phyloP scores from a whole-genome alignment of 2,329 filamentous ascomycete species.

The Cladosporium velox region DNA sequence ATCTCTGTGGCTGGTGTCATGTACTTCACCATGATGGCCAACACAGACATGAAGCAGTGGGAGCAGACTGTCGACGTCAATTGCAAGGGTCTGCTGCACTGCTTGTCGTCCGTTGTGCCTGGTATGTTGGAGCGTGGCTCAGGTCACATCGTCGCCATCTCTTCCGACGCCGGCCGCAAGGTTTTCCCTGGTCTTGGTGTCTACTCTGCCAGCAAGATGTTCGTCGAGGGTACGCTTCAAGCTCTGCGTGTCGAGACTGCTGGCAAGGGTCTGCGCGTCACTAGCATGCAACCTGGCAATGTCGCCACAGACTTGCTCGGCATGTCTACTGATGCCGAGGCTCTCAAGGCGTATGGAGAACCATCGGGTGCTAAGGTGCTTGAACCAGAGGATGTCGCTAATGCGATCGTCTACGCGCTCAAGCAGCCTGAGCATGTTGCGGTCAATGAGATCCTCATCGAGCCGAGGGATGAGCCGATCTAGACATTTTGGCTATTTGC shows the following conservation, averaged over 20 bases:
- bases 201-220: conserved; percentile 83
- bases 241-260: conserved; percentile 73
- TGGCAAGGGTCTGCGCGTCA: conserved; percentile 71
- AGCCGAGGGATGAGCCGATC: conserved; percentile 75
- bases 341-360: conserved; percentile 76
- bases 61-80: conserved; percentile 82
- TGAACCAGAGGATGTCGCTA: conserved; percentile 71
- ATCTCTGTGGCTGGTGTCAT: conserved; percentile 80
- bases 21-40: conserved; percentile 88
- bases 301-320: conserved; percentile 70
- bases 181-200: conserved; percentile 80
- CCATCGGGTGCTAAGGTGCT: conserved; percentile 74
- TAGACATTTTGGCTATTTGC: conserved; percentile 39
- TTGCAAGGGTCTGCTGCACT: conserved; percentile 79
- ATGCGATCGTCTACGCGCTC: conserved; percentile 72
- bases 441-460: conserved; percentile 78
- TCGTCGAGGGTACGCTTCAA: conserved; percentile 80
- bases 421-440: conserved; percentile 73
- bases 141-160: conserved; percentile 78
- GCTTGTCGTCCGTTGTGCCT: conserved; percentile 68
- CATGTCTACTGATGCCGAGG: conserved; percentile 75
- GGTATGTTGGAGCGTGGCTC: conserved; percentile 68
- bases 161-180: conserved; percentile 78
- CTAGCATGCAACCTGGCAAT: conserved; percentile 75
- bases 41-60: conserved; percentile 73